A percentile compares a stretch with the other conserved stretches of the same genome.
These are phyloP conservation scores for Globisporangium abappressorium DNA, from an alignment of 352 stramenopile genomes.

Conservation along the genomic window DNA sequence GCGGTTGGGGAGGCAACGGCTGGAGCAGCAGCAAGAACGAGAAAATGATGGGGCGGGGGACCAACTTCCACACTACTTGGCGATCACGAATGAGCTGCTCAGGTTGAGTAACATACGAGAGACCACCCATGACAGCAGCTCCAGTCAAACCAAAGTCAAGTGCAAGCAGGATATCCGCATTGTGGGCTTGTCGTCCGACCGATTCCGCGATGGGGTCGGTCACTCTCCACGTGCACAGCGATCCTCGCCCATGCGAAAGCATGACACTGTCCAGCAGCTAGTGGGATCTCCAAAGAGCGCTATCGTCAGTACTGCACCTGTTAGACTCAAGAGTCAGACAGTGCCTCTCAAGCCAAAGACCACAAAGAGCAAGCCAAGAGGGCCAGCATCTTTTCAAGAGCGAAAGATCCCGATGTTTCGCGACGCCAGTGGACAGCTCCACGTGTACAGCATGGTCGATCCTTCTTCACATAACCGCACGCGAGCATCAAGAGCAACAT, in stretches of 20 bases:
- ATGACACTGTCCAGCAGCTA: background rate
- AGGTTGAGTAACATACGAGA: background rate
- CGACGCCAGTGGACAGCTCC: slow-evolving; percentile 25
- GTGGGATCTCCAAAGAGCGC: background rate
- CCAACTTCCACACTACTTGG: background rate
- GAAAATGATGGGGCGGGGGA: background rate
- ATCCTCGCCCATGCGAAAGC: background rate
- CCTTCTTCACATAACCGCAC: slow-evolving; percentile 5
- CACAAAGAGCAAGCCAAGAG: slow-evolving; percentile 1
- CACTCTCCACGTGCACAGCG: background rate
- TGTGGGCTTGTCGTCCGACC: slow-evolving; percentile 4
- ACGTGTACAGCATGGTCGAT: slow-evolving; percentile 39
- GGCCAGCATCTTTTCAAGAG: background rate
- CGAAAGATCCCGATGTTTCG: slow-evolving; percentile 11
- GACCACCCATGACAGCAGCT: background rate
- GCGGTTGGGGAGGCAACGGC: background rate
- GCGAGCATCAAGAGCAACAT: background rate
- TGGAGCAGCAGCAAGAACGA: background rate
- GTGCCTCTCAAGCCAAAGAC: slow-evolving; percentile 2
- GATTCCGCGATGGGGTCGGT: background rate
- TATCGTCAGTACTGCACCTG: background rate
- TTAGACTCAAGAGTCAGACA: background rate
- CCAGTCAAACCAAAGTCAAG: background rate
- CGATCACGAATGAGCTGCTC: background rate
- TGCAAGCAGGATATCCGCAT: slow-evolving; percentile 1